A percentile compares a stretch with the other conserved stretches of the same genome.
These are phyloP conservation scores for Pisolithus microcarpus DNA, from an alignment of 768 basidiomycete genomes.

Conservation along the genomic window DNA sequence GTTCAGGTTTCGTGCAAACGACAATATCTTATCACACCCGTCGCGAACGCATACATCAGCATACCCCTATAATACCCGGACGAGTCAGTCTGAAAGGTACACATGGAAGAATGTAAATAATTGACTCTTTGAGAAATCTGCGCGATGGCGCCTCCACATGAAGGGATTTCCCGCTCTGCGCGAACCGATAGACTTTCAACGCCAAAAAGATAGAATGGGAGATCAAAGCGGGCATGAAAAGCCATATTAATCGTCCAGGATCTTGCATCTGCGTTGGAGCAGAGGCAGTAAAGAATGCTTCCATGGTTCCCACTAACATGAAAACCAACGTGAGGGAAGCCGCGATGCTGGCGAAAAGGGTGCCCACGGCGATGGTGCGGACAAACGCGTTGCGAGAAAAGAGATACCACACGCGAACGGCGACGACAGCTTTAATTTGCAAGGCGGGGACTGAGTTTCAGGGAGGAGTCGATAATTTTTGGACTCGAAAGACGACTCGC, in stretches of 20 bases:
- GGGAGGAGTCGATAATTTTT: no score
- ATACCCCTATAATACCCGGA: constrained; percentile 13
- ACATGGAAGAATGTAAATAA: not conserved
- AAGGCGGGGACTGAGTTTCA: no score
- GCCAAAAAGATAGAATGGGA: constrained; percentile 12
- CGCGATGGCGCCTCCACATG: constrained; percentile 6
- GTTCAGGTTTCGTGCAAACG: not conserved
- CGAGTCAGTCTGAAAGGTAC: not conserved
- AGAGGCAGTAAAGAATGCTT: not conserved
- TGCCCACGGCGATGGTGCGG: not conserved
- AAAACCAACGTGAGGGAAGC: not conserved
- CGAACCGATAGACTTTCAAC: constrained; percentile 13
- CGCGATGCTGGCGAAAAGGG: not conserved
- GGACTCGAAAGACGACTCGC: not conserved
- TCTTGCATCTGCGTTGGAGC: not conserved
- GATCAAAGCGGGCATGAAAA: constrained; percentile 11
- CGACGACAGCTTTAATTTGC: constrained; percentile 6
- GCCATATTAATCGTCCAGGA: not conserved
- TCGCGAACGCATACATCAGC: constrained; percentile 15
- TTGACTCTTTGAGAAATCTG: constrained; percentile 16
- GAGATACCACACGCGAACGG: constrained; percentile 15
- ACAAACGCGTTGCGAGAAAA: constrained; percentile 4
- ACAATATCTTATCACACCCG: constrained; percentile 4
- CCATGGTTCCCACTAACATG: not conserved
- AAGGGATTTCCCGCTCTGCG: not conserved